phyloP scores from a whole-genome alignment of 768 basidiomycete species.

The Tulasnella sp. region DNA sequence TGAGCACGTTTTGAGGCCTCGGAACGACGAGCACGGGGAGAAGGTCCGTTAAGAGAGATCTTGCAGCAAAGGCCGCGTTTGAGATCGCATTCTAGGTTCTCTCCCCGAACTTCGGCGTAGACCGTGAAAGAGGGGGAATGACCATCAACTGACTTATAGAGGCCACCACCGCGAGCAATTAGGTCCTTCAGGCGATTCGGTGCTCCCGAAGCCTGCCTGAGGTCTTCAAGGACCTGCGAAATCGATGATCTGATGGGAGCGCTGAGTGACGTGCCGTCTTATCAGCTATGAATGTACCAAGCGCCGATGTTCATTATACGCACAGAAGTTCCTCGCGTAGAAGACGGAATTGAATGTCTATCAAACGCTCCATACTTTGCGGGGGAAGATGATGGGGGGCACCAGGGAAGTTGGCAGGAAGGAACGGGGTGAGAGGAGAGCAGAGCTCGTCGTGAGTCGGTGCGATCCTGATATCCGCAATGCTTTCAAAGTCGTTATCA shows the following conservation, averaged over 20 bases:
- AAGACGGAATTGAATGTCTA: slow-evolving; percentile 67
- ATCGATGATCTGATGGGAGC: slow-evolving; percentile 43
- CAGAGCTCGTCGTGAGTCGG: slow-evolving; percentile 60
- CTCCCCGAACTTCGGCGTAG: slow-evolving; percentile 16
- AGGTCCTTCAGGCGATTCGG: slow-evolving; percentile 12
- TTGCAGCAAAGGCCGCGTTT: slow-evolving; percentile 39
- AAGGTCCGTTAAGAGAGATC: slow-evolving; percentile 41
- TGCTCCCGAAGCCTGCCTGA: slow-evolving; percentile 18
- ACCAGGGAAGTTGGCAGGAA: slow-evolving; percentile 47
- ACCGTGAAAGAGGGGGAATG: slow-evolving; percentile 16
- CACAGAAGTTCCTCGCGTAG: slow-evolving; percentile 62
- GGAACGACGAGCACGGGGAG: slow-evolving; percentile 39
- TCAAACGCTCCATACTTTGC: slow-evolving; percentile 49
- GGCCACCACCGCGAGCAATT: slow-evolving; percentile 18
- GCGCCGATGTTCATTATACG: background rate
- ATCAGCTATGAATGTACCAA: background rate
- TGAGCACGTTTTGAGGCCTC: slow-evolving; percentile 30
- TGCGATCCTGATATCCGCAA: slow-evolving; percentile 47
- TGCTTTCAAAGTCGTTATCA: slow-evolving; percentile 52
- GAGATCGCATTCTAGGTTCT: slow-evolving; percentile 7
- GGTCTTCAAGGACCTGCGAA: slow-evolving; percentile 38
- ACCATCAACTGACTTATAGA: slow-evolving; percentile 15
- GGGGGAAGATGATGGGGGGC: slow-evolving; percentile 52
- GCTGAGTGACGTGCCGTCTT: slow-evolving; percentile 22
- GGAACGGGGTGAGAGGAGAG: slow-evolving; percentile 37